Evolutionary conservation across 169 alveolate species (phyloP), one percentile per base, ranked within the genome.

Genomic region (Eimeria praecox): DNA sequence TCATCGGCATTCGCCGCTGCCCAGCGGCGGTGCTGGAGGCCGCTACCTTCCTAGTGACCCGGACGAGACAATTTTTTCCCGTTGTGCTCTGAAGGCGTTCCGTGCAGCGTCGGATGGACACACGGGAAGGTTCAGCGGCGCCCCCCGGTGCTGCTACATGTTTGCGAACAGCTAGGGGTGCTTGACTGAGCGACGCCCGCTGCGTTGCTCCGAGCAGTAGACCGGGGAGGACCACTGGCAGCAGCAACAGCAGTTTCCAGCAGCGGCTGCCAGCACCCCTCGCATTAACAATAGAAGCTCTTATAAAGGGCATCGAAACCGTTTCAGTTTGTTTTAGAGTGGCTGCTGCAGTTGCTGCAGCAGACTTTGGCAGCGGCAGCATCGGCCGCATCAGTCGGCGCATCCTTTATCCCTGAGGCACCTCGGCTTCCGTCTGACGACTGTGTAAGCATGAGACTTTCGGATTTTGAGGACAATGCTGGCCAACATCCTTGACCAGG

Each of bases 401-500:
- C 71, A 30, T 46, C 44, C 5, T 30, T 20, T 54, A n/a, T 16
- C 75, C 16, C 49, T 20, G 16, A 46, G 33, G 16, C 90, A 33
- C 35, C 9, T 27, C 38, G 89, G 20, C 40, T 4, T 78, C 89
- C 40, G 66, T 42, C 66, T 24, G 66, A 38, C 62, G 24, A 38
- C 56, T 62, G 64, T 10, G n/a, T 62, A 14, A 86, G 82, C 82
- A 86, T 86, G 93, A 33, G 54, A 38, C 49, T 40, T 35, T 69
- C 73, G 27, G 80, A 22, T 18, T 69, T 22, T 69, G 44, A 59
- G 12, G 69, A 71, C 54, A 44, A 97, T 97, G 98, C 30, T 97
- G 73, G 90, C 95, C 30, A 94, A 93, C 80, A 96, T 97, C 66
- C 85, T 97, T 33, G 96, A 96, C 82, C 98, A 97, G 54, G 92